Conservation (phyloP, 768 basidiomycete genomes). For the Hygrocybe punicea region DNA sequence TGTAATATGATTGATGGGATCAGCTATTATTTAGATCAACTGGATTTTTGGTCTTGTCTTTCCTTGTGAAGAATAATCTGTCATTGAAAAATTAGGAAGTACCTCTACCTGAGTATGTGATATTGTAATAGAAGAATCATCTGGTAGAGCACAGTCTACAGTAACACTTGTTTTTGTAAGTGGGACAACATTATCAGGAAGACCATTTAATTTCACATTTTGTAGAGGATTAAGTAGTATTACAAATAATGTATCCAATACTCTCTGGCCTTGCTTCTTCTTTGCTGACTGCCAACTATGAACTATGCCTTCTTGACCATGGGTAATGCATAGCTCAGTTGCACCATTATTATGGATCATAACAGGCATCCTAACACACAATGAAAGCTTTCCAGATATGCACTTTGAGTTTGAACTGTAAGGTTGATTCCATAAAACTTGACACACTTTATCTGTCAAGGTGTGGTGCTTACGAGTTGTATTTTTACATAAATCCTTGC, state of each 20-base stretch:
- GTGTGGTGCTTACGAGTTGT: too few species aligned
- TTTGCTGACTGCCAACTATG: conserved; percentile 22
- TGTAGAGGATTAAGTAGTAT: conserved; percentile 14
- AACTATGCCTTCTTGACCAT: conserved; percentile 29
- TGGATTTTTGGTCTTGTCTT: conserved; percentile 24
- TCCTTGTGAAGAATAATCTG: conserved; percentile 26
- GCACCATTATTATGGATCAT: conserved; percentile 27
- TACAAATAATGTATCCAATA: conserved; percentile 20
- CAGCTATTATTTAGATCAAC: conserved; percentile 21
- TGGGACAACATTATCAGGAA: conserved; percentile 23
- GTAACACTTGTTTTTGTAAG: conserved; percentile 6
- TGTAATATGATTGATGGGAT: background rate
- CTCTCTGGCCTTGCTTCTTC: conserved; percentile 11
- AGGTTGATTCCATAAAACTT: too few species aligned
- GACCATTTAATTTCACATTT: background rate
- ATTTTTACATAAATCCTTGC: background rate
- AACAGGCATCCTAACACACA: conserved; percentile 5
- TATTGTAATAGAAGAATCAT: conserved; percentile 16
- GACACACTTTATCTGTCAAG: background rate
- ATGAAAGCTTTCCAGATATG: too few species aligned
- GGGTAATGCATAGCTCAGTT: conserved; percentile 31
- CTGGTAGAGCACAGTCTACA: conserved; percentile 15
- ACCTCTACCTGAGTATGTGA: conserved; percentile 22
- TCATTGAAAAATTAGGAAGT: conserved; percentile 29
- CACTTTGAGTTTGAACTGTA: too few species aligned